Conservation (phyloP, 2,329 filamentous ascomycete genomes). For the Ustilaginoidea virens region DNA sequence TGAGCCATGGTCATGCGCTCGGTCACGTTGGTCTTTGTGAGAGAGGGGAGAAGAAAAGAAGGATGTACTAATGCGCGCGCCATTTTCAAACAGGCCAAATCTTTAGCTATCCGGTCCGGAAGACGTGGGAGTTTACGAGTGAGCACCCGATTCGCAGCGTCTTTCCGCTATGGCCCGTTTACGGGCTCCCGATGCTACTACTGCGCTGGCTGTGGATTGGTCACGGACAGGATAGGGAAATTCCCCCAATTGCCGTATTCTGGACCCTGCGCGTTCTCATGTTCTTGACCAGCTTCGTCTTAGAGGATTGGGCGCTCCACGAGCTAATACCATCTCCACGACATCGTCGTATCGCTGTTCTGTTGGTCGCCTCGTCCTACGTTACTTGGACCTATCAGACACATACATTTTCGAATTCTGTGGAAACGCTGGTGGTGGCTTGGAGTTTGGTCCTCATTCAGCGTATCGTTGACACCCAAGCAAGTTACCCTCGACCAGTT, state of each 20-base stretch:
- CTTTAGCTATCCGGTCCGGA: conserved; percentile 76
- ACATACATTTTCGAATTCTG: conserved; percentile 94
- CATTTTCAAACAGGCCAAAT: conserved; percentile 52
- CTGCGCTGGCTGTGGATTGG: conserved; percentile 87
- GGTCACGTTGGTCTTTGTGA: background rate
- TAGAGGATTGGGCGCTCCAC: conserved; percentile 95
- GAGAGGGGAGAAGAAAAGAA: background rate
- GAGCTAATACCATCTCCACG: conserved; percentile 70
- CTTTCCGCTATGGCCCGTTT: conserved; percentile 91
- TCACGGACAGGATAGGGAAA: conserved; percentile 58
- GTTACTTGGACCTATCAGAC: conserved; percentile 98
- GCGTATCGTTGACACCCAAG: conserved; percentile 67
- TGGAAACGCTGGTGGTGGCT: conserved; percentile 82
- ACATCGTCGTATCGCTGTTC: conserved; percentile 55
- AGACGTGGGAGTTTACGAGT: conserved; percentile 93
- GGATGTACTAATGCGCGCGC: conserved; percentile 1
- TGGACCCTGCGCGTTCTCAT: conserved; percentile 79
- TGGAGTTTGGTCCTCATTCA: conserved; percentile 90
- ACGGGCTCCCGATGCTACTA: conserved; percentile 85
- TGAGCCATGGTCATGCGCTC: background rate
- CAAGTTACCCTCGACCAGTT: conserved; percentile 30
- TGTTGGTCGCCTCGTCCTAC: conserved; percentile 88
- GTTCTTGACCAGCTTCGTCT: conserved; percentile 88
- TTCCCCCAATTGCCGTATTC: conserved; percentile 76
- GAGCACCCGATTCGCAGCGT: conserved; percentile 82